Base-by-base conservation (phyloP, 2,329 filamentous ascomycete species). In the Pseudogymnoascus sp. region DNA sequence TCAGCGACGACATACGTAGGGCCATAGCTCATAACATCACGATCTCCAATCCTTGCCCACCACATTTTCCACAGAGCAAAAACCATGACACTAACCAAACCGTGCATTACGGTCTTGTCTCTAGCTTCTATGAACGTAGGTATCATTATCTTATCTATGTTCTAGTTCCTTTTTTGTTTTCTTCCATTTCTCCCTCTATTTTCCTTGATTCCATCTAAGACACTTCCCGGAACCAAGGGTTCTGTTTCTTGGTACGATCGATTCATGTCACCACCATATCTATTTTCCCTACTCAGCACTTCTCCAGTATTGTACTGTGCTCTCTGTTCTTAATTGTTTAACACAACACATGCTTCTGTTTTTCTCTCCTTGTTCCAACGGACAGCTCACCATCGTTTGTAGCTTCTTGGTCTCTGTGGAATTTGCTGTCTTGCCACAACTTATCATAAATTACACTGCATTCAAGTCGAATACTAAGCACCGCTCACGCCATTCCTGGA, bases 1-100 rank as follows among this genome's bases (percentile, higher is more conserved):
- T 54, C 47, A 54, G 47, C 47, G 47, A 54, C 47, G 47, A 33
- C 47, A 54, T 54, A 54, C 47, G 47, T 54, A 54, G 9, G 47
- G 47, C 47, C 29, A 35, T 54, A 35, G 47, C 29, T 54, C 29
- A 54, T 29, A 11, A 54, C 47, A 29, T 54, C 47, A 54, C 15
- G 29, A 33, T 54, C 47, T 10, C 29, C 29, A 35, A 54, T 54
- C 47, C 47, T 54, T 33, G 47, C 35, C 29, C 29, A 33, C n/a
- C 29, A 54, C 47, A 54, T 33, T 33, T 54, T 8, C 10, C 44
- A 33, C 47, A 54, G 9, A 54, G 40, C 7, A 54, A 54, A 54
- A 54, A 54, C 29, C 33, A 17, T 54, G 47, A 54, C n/a, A 54
- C 29, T 33, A 35, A 54, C 33, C 29, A 33, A 26, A 33, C 26